A percentile compares a stretch with the other conserved stretches of the same genome.
phyloP scores from a whole-genome alignment of 208 protist genomes.

The Trypanosoma cruzi region DNA sequence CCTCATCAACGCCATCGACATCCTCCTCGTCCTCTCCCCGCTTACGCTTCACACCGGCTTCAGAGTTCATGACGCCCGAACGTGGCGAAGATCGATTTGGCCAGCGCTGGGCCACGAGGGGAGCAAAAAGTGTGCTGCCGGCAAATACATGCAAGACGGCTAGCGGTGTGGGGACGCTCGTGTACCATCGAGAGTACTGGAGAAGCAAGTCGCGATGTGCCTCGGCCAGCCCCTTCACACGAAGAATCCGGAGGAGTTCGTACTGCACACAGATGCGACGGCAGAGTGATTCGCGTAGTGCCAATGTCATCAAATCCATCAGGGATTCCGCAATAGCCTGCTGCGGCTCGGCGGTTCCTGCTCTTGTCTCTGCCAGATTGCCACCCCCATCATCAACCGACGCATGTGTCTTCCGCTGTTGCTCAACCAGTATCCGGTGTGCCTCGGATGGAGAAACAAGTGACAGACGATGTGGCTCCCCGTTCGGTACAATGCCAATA shows the following conservation, averaged over 20 bases:
- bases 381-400: background rate
- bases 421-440: conserved; percentile 31
- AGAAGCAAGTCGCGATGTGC: conserved; percentile 42
- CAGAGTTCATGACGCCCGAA: too few relatives aligned
- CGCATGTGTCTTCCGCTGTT: background rate
- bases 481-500: conserved; percentile 50
- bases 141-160: conserved; percentile 62
- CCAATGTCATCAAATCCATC: conserved; percentile 39
- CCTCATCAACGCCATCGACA: conserved; percentile 1
- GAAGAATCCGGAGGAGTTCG: conserved; percentile 65
- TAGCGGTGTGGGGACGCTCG: conserved; percentile 44
- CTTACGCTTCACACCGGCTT: background rate
- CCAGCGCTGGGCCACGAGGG: conserved; percentile 36
- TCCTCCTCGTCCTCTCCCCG: background rate
- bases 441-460: conserved; percentile 52
- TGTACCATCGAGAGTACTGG: conserved; percentile 65
- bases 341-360: background rate
- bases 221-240: conserved; percentile 42
- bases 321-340: conserved; percentile 33
- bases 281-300: conserved; percentile 54
- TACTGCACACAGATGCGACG: conserved; percentile 72
- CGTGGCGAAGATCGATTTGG: background rate
- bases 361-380: background rate
- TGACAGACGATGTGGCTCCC: conserved; percentile 48
- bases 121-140: conserved; percentile 40